phyloP scores from a whole-genome alignment of 2,329 filamentous ascomycete species.

The Fusarium pininemorale region DNA sequence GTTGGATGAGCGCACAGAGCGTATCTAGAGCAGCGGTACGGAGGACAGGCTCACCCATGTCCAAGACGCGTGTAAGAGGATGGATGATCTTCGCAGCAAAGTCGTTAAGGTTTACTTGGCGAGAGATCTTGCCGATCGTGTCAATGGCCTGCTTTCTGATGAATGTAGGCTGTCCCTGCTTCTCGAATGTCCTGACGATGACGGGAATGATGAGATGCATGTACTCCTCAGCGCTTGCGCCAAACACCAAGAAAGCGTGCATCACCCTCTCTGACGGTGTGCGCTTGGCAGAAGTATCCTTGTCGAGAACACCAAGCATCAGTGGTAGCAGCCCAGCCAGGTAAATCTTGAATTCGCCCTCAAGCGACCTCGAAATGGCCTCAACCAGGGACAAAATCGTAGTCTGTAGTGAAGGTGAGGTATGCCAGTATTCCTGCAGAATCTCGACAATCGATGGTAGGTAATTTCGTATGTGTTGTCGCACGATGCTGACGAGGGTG shows the following conservation, averaged over 20 bases:
- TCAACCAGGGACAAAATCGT: conserved; percentile 94
- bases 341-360: conserved; percentile 98
- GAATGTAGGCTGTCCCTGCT: conserved; percentile 79
- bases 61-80: conserved; percentile 84
- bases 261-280: conserved; percentile 88
- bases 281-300: conserved; percentile 79
- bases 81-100: conserved; percentile 97
- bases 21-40: conserved; percentile 90
- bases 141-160: conserved; percentile 92
- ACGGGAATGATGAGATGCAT: conserved; percentile 99
- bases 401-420: conserved; percentile 80
- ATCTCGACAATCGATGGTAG: conserved; percentile 86
- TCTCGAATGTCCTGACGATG: conserved; percentile 94
- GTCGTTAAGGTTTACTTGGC: conserved; percentile 96
- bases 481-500: conserved; percentile 91
- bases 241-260: conserved; percentile 95
- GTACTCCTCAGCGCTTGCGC: conserved; percentile 94
- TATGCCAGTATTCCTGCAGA: conserved; percentile 90
- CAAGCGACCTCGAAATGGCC: conserved; percentile 89
- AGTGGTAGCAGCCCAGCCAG: conserved; percentile 87
- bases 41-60: conserved; percentile 75
- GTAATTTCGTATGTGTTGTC: conserved; percentile 94
- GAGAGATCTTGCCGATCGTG: conserved; percentile 90
- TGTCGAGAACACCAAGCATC: conserved; percentile 94
- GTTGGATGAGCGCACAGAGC: conserved; percentile 92